Percentiles rank a stretch among this genome's conserved stretches.
These are phyloP conservation scores for Globisporangium acanthophoron DNA, from an alignment of 352 stramenopile species.

Conservation along the genomic window DNA sequence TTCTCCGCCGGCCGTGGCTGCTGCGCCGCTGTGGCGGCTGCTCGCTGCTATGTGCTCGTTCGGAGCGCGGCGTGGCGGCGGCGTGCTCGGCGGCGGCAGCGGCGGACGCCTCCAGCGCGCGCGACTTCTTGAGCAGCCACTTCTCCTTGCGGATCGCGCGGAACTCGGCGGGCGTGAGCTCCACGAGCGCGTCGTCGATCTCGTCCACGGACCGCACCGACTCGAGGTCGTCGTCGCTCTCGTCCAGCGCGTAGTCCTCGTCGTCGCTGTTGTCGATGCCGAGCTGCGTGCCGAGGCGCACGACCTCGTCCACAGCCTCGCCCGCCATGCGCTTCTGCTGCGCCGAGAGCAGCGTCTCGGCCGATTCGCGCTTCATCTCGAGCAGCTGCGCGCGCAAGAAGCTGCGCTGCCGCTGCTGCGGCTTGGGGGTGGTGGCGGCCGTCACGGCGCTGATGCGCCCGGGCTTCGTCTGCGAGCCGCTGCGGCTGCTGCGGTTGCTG, in stretches of 20 bases:
- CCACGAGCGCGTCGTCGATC: slow-evolving; percentile 25
- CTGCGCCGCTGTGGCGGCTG: neutral
- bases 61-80: slow-evolving; percentile 13
- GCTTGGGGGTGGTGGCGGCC: slow-evolving; percentile 21
- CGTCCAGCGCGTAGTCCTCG: slow-evolving; percentile 28
- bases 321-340: slow-evolving; percentile 48
- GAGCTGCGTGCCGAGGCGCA: slow-evolving; percentile 17
- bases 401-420: slow-evolving; percentile 57
- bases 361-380: slow-evolving; percentile 75
- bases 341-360: slow-evolving; percentile 34
- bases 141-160: slow-evolving; percentile 26
- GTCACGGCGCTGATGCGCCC: slow-evolving; percentile 34
- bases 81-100: neutral
- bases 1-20: slow-evolving; percentile 5
- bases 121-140: slow-evolving; percentile 14
- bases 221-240: slow-evolving; percentile 26
- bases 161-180: slow-evolving; percentile 24
- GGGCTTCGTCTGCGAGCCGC: slow-evolving; percentile 19
- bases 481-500: slow-evolving; percentile 15
- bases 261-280: slow-evolving; percentile 26
- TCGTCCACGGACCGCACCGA: slow-evolving; percentile 27
- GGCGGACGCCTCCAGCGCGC: slow-evolving; percentile 8
- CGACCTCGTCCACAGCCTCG: slow-evolving; percentile 24
- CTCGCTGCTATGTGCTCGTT: slow-evolving; percentile 17
- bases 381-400: slow-evolving; percentile 62